These are phyloP conservation scores for Alliaria petiolata DNA, from an alignment of 345 rosid species.

Conservation along the genomic window DNA sequence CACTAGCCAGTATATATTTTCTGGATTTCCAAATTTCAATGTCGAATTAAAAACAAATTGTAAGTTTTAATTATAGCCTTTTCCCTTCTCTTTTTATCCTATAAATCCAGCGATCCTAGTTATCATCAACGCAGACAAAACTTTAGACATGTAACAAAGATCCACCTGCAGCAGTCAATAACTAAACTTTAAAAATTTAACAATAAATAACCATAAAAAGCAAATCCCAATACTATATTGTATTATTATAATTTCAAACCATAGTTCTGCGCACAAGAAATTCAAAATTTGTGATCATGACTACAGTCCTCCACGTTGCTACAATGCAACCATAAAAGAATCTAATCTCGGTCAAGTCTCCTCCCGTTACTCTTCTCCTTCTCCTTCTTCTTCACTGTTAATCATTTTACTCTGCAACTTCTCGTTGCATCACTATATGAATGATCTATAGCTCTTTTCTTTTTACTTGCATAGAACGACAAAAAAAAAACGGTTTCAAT, in stretches of 20 bases:
- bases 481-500: not conserved
- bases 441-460: not conserved
- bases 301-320: slow-evolving; percentile 28
- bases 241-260: slow-evolving; percentile 10
- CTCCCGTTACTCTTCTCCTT: not conserved
- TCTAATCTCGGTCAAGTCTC: slow-evolving; percentile 13
- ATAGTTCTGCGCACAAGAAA: not conserved
- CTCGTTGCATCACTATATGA: slow-evolving; percentile 25
- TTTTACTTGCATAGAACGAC: not conserved
- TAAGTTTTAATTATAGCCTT: not conserved
- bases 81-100: not conserved
- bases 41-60: not conserved
- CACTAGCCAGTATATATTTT: not conserved
- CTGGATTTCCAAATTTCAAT: not conserved
- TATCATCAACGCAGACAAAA: slow-evolving; percentile 4
- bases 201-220: not conserved
- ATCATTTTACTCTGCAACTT: slow-evolving; percentile 15
- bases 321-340: slow-evolving; percentile 9
- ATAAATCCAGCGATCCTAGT: not conserved
- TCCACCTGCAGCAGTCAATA: not conserved
- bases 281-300: slow-evolving; percentile 17
- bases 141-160: not conserved
- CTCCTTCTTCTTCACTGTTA: slow-evolving; percentile 17
- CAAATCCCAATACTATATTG: slow-evolving; percentile 1
- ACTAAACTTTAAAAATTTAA: not conserved